Evolutionary conservation across 306 rosid genomes (phyloP).

Genomic region (Hippophae tibetana): DNA sequence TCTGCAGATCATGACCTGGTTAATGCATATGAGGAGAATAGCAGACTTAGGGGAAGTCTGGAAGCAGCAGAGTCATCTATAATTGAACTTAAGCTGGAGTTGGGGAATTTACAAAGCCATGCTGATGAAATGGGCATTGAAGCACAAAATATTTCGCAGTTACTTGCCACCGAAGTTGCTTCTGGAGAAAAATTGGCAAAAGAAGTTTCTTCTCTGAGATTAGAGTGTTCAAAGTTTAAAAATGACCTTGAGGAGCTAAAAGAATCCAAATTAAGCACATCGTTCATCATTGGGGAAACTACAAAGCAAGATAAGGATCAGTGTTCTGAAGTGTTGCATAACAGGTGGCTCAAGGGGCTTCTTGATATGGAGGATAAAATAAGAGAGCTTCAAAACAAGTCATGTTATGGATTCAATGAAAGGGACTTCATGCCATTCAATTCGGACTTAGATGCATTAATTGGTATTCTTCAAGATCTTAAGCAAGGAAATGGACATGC

Average conservation of each 20-base stretch:
- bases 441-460: conserved; percentile 54
- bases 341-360: conserved; percentile 61
- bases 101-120: conserved; percentile 55
- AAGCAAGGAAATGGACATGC: conserved; percentile 56
- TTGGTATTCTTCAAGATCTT: conserved; percentile 50
- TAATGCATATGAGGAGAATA: conserved; percentile 57
- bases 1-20: conserved; percentile 48
- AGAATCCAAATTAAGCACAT: conserved; percentile 35
- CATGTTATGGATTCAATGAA: conserved; percentile 57
- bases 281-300: conserved; percentile 34
- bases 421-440: conserved; percentile 49
- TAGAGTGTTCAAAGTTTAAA: conserved; percentile 71
- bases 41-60: conserved; percentile 54
- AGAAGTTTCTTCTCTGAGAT: conserved; percentile 62
- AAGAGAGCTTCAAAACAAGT: conserved; percentile 57
- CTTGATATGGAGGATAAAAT: conserved; percentile 69
- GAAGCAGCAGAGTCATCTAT: conserved; percentile 74
- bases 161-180: conserved; percentile 69
- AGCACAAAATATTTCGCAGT: conserved; percentile 49
- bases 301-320: conserved; percentile 31
- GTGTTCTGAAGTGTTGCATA: conserved; percentile 40
- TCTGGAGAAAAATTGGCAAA: conserved; percentile 64
- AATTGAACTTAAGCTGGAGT: conserved; percentile 58
- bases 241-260: conserved; percentile 53
- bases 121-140: conserved; percentile 68